phyloP scores from a whole-genome alignment of 208 protist genomes.

The Angomonas deanei region DNA sequence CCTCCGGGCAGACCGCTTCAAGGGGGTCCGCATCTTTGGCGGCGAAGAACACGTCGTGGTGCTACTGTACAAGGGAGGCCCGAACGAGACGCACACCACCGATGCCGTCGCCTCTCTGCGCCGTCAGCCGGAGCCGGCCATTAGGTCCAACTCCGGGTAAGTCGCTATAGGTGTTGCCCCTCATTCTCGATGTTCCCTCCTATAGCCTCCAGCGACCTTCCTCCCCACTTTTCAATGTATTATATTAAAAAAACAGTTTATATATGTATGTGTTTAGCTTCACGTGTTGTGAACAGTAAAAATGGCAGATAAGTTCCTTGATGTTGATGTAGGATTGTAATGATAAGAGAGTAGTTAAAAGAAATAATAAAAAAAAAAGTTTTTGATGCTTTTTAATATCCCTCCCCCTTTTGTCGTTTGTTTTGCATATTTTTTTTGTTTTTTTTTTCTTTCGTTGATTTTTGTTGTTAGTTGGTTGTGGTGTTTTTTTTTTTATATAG shows the following conservation, averaged over 20 bases:
- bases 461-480: background rate
- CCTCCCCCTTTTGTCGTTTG: slow-evolving; percentile 2
- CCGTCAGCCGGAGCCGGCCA: slow-evolving; percentile 34
- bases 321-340: no score
- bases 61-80: slow-evolving; percentile 39
- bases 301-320: no score
- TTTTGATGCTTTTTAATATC: slow-evolving; percentile 4
- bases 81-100: slow-evolving; percentile 17
- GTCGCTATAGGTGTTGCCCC: background rate
- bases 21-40: slow-evolving; percentile 45
- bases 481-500: slow-evolving; percentile 1
- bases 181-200: slow-evolving; percentile 1
- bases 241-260: no score
- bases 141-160: slow-evolving; percentile 14
- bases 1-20: slow-evolving; percentile 25
- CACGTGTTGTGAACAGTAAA: no score
- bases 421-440: slow-evolving; percentile 15
- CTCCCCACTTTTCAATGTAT: no score
- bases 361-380: slow-evolving; percentile 3
- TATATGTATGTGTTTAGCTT: no score
- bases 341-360: no score
- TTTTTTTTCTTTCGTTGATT: slow-evolving; percentile 5
- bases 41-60: slow-evolving; percentile 61
- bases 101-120: slow-evolving; percentile 25
- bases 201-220: no score